Evolutionary conservation across 768 basidiomycete species (phyloP).

Genomic region (Royoungia palumana): DNA sequence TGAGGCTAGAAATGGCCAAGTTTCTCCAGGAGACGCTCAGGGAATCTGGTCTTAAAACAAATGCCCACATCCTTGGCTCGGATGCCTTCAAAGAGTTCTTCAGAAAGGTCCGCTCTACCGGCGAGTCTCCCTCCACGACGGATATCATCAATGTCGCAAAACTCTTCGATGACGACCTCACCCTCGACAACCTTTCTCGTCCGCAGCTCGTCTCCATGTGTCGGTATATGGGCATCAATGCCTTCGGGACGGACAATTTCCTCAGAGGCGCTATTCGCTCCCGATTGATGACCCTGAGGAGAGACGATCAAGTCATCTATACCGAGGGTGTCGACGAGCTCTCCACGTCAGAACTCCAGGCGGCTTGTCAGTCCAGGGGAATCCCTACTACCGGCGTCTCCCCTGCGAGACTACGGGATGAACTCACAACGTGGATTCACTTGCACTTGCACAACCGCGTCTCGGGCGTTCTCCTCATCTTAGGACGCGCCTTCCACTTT

Average conservation of each 20-base stretch:
- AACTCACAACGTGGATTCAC: constrained; percentile 89
- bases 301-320: constrained; percentile 92
- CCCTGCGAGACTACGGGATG: constrained; percentile 84
- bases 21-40: constrained; percentile 97
- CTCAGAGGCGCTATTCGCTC: constrained; percentile 87
- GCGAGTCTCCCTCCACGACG: constrained; percentile 83
- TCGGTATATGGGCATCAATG: constrained; percentile 96
- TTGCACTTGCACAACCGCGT: constrained; percentile 88
- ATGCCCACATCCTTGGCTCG: constrained; percentile 87
- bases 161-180: constrained; percentile 96
- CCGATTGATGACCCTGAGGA: constrained; percentile 75
- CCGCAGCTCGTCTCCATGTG: constrained; percentile 99
- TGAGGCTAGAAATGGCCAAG: constrained; percentile 97
- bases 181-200: constrained; percentile 94
- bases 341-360: constrained; percentile 87
- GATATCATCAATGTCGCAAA: constrained; percentile 95
- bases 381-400: constrained; percentile 87
- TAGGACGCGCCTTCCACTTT: constrained; percentile 95
- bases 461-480: constrained; percentile 88
- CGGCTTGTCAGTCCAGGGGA: constrained; percentile 91
- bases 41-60: constrained; percentile 90
- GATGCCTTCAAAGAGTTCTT: constrained; percentile 99
- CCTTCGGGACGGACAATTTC: constrained; percentile 99
- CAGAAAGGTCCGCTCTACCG: constrained; percentile 95
- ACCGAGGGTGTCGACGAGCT: constrained; percentile 87